Base-by-base conservation (phyloP, 805 yeast species). In the Yarrowia hollandica region DNA sequence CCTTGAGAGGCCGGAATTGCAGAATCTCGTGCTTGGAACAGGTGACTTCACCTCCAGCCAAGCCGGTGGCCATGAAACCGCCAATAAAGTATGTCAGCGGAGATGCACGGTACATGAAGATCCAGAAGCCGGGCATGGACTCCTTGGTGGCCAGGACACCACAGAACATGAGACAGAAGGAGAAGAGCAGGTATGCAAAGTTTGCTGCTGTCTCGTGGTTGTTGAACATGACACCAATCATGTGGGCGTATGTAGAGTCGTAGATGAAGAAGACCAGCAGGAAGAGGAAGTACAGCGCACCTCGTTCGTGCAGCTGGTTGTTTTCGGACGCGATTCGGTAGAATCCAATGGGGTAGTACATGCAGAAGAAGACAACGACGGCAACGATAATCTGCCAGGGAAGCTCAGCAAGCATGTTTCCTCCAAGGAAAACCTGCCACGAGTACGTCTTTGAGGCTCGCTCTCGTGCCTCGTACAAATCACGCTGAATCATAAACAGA, bases 121-220 rank as follows among this genome's bases (percentile, higher is more conserved):
- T 81, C 95, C 94, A 87, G 75, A 88, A 88, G 1, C 87, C 82
- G 8, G 92, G 91, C 82, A 86, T 79, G 55, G 77, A 69, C 5
- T 61, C 50, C 12, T 72, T 72, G 19, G 82, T 79, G 65, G 82
- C 87, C 59, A 82, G 74, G 60, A 84, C 84, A 73, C 89, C 88
- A 68, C 85, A 77, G 73, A 86, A 86, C 25, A 82, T 72, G 59
- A 84, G 76, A 63, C 79, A 69, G 67, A 85, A 77, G 35, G 84
- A 73, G 67, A 80, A 77, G 60, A 79, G 70, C 64, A 85, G 69
- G 39, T 84, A 77, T 58, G 78, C 73, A 42, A 84, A 68, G 57
- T 83, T 82, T 42, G 81, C 80, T 8, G 88, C 88, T 18, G 86
- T 75, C 59, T 83, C 83, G 48, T 39, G 38, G 37, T 38, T 31